Conservation (phyloP, 768 basidiomycete genomes). For the Leccinellum rugosiceps region DNA sequence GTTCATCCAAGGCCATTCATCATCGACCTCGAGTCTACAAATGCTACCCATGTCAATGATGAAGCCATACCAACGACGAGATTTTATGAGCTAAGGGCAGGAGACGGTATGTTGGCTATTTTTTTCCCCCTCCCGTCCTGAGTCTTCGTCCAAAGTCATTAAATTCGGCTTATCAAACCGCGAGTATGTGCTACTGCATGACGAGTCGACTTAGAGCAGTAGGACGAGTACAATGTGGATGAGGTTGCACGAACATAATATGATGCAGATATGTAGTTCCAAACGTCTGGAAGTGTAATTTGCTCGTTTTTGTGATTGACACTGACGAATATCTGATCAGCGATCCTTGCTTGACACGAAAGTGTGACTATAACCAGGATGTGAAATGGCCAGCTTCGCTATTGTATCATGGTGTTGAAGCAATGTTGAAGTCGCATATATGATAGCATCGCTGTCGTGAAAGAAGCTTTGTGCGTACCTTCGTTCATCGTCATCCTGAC, state of each 20-base stretch:
- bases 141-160: conserved; percentile 51
- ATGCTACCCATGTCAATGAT: conserved; percentile 90
- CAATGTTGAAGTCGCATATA: not conserved
- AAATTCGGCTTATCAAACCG: conserved; percentile 80
- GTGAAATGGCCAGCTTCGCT: not conserved
- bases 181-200: conserved; percentile 85
- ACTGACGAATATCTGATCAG: not conserved
- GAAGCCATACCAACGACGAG: conserved; percentile 79
- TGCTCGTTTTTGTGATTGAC: not conserved
- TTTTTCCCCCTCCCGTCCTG: not conserved
- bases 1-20: conserved; percentile 73
- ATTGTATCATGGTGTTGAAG: not conserved
- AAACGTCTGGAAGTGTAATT: not conserved
- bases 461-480: not conserved
- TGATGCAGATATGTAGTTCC: not conserved
- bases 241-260: not conserved
- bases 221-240: not conserved
- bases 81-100: conserved; percentile 77
- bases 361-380: not conserved
- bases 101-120: conserved; percentile 61
- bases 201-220: conserved; percentile 52
- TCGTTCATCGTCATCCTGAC: not conserved
- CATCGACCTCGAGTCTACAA: conserved; percentile 98
- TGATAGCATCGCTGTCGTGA: not conserved
- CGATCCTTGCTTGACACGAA: not conserved